These are phyloP conservation scores for Verticillium klebahnii DNA, from an alignment of 2,329 filamentous ascomycete species.

Conservation along the genomic window DNA sequence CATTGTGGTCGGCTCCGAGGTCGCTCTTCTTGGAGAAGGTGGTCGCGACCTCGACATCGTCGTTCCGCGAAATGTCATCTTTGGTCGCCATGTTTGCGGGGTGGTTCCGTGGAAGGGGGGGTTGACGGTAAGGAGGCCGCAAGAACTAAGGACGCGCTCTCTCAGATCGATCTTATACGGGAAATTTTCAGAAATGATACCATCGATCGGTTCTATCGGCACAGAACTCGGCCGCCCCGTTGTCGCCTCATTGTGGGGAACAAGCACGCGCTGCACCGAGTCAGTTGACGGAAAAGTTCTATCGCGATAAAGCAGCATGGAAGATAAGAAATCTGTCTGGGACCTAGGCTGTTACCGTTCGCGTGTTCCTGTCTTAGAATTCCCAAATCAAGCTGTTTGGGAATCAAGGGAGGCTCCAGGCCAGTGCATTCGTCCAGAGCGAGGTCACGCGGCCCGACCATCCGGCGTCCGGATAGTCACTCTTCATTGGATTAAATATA, in stretches of 20 bases:
- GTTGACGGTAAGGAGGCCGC: not conserved
- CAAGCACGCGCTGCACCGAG: not conserved
- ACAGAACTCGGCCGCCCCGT: not conserved
- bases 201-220: not conserved
- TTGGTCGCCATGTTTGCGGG: not conserved
- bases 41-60: constrained; percentile 1
- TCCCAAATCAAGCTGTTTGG: too few relatives aligned
- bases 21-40: not conserved
- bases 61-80: not conserved
- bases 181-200: not conserved
- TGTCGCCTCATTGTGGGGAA: not conserved
- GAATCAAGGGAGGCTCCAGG: too few relatives aligned
- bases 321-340: not conserved
- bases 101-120: not conserved
- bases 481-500: too few relatives aligned
- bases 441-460: too few relatives aligned
- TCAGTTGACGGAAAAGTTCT: not conserved
- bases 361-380: too few relatives aligned
- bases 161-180: not conserved
- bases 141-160: not conserved
- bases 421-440: too few relatives aligned
- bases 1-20: constrained; percentile 20
- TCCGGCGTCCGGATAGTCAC: too few relatives aligned
- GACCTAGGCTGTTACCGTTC: not conserved
- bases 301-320: not conserved